Base-by-base conservation (phyloP, 2,329 filamentous ascomycete species). In the Allantophomopsis cytisporea region DNA sequence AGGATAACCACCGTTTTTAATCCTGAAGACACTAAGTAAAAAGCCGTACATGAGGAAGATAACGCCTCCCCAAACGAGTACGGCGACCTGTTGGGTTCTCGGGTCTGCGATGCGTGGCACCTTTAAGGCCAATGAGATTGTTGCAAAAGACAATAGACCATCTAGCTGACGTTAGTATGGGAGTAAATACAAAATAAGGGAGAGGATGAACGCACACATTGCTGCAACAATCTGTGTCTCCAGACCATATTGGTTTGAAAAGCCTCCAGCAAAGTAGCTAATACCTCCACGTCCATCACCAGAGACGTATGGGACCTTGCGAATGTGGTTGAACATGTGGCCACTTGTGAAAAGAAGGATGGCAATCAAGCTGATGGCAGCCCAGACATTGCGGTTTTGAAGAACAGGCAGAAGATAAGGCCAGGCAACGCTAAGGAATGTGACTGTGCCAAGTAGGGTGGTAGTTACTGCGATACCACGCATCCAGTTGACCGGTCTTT, bases 291-390 rank as follows among this genome's bases (percentile, higher is more conserved):
- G 77, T 31, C 86, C 85, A 56, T 96, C 79, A 33, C 82, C 83
- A 33, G 78, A 71, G 23, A 96, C 86, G 52, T 98, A 98, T 2
- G 91, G 91, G 2, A 93, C 85, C 59, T 91, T 89, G 51, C 93
- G 77, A 55, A 98, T 98, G 56, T 95, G 88, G 61, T 96, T 98
- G 72, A 93, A 98, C 93, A 98, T 98, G 63, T 96, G 88, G 31
- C 91, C 93, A 51, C 83, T 91, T 36, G 83, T 95, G 64, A 96
- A 98, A 42, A 95, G 69, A 33, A 98, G 73, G 46, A 98, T 88
- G 12, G 79, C 70, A 53, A 96, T 87, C 49, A 98, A 66, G 60
- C 83, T 94, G 53, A 93, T 62, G 16, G 83, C 85, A 17, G 89
- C 88, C 91, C 91, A 98, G 14, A 96, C 64, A 54, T 94, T 96